Base-by-base conservation (phyloP, 2,329 filamentous ascomycete species). In the Hypocreales sp. region DNA sequence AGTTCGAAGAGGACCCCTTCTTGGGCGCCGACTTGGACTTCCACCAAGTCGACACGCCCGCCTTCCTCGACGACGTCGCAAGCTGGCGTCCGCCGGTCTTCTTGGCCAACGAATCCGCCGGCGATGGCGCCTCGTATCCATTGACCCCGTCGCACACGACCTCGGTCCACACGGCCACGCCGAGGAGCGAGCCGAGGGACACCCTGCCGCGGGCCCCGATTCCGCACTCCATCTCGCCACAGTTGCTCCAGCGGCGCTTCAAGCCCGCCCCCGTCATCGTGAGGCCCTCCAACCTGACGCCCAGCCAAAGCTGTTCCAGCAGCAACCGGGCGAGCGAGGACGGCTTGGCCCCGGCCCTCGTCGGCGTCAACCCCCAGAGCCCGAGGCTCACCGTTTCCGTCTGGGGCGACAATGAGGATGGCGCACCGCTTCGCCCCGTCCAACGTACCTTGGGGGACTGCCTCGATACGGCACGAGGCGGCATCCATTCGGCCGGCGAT, bases 331-430 rank as follows among this genome's bases (percentile, higher is more conserved):
- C 66, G 4, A 65, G 61, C 32, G 63, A 67, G 40, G 64, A 65
- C 40, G 55, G 53, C 22, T 39, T 56, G 20, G 54, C 47, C 4
- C 50, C 55, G 3, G 45, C 47, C 24, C 40, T 51, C 7, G 39
- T 51, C 26, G 40, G 48, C 28, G 65, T 64, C 58, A 45, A 53
- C 18, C 44, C 49, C 13, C 58, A 56, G 32, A 71, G 67, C 39
- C 67, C 67, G 6, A 57, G 58, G 16, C 62, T 72, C 13, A 68
- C 60, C 5, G 62, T 72, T 25, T 72, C 67, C 2, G 50, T 66
- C 35, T 72, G 63, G 61, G 64, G n/a, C n/a, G n/a, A 58, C 24
- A 56, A 53, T 33, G 62, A 55, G 29, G 53, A 46, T 22, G 42
- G 41, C 20, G 44, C 40, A 14, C 46, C 48, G 1, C 39, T 54